phyloP scores from a whole-genome alignment of 2,329 filamentous ascomycete genomes.

The Akanthomyces dipterigenus region DNA sequence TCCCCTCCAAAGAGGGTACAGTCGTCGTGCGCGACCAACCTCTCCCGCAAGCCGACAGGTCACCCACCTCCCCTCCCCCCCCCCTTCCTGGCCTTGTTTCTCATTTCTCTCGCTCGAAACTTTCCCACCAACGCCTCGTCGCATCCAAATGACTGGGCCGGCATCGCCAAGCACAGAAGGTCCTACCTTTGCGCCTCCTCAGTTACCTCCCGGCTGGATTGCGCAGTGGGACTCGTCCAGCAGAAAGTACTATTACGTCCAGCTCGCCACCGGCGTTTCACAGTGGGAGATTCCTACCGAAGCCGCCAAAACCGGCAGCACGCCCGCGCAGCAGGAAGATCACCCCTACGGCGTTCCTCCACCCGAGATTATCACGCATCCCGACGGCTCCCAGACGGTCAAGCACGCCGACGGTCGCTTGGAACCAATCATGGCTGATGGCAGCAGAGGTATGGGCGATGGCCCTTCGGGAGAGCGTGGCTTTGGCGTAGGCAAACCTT shows the following conservation, averaged over 20 bases:
- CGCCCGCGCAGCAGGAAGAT: conserved; percentile 47
- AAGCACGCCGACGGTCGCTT: conserved; percentile 54
- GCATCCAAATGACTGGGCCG: conserved; percentile 48
- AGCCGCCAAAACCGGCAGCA: conserved; percentile 54
- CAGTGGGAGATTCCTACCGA: conserved; percentile 69
- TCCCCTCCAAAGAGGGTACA: conserved; percentile 4
- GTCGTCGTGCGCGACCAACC: conserved; percentile 13
- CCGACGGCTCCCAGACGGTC: conserved; percentile 55
- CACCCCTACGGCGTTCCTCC: conserved; percentile 58
- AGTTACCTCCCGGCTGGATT: conserved; percentile 60
- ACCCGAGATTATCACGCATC: conserved; percentile 52
- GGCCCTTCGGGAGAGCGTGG: conserved; percentile 54
- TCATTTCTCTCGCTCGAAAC: conserved; percentile 11
- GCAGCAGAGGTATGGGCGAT: conserved; percentile 41
- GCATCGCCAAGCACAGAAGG: conserved; percentile 52
- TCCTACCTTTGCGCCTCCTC: conserved; percentile 53
- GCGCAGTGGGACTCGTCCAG: conserved; percentile 60
- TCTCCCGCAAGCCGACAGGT: conserved; percentile 19
- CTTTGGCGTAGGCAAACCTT: conserved; percentile 51
- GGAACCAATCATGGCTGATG: conserved; percentile 51
- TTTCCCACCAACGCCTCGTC: conserved; percentile 14
- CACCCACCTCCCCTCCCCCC: conserved; percentile 13
- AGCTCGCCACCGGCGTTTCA: conserved; percentile 63
- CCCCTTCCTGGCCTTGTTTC: conserved; percentile 12
- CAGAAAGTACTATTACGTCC: conserved; percentile 65